phyloP scores from a whole-genome alignment of 768 basidiomycete species.

The Mycena amicta region DNA sequence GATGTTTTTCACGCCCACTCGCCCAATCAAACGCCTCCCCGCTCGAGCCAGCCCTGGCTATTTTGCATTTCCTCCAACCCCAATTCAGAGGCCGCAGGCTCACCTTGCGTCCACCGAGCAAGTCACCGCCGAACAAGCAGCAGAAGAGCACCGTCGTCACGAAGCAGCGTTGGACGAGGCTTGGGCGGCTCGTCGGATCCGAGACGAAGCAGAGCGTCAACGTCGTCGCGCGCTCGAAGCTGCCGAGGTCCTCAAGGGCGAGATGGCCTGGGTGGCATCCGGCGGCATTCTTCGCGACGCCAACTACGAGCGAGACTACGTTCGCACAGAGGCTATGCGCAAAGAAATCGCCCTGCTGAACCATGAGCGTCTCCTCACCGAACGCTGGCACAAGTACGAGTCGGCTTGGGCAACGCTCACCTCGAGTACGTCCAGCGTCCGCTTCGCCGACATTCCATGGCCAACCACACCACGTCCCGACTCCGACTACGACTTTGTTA shows the following conservation, averaged over 20 bases:
- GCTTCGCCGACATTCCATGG: conserved; percentile 67
- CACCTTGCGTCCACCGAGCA: neutral
- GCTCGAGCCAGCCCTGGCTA: conserved; percentile 10
- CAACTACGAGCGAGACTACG: conserved; percentile 49
- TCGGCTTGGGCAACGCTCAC: conserved; percentile 48
- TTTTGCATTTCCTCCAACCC: conserved; percentile 17
- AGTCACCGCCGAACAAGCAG: neutral
- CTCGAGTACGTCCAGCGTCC: conserved; percentile 28
- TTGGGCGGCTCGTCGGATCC: conserved; percentile 14
- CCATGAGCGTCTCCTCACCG: conserved; percentile 38
- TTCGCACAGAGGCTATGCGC: conserved; percentile 50
- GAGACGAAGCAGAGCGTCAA: conserved; percentile 20
- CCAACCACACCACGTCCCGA: conserved; percentile 38
- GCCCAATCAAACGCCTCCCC: conserved; percentile 11
- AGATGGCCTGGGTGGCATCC: conserved; percentile 61
- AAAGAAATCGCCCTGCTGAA: conserved; percentile 50
- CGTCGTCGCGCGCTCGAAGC: conserved; percentile 34
- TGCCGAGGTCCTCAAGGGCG: conserved; percentile 48
- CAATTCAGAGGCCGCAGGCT: neutral
- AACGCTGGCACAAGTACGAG: conserved; percentile 59
- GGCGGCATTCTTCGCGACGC: conserved; percentile 58
- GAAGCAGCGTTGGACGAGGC: conserved; percentile 18
- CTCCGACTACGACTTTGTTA: conserved; percentile 16
- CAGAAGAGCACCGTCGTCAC: conserved; percentile 12
- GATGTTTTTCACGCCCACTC: conserved; percentile 10